phyloP scores from a whole-genome alignment of 768 basidiomycete species.

The Trametes punicea region DNA sequence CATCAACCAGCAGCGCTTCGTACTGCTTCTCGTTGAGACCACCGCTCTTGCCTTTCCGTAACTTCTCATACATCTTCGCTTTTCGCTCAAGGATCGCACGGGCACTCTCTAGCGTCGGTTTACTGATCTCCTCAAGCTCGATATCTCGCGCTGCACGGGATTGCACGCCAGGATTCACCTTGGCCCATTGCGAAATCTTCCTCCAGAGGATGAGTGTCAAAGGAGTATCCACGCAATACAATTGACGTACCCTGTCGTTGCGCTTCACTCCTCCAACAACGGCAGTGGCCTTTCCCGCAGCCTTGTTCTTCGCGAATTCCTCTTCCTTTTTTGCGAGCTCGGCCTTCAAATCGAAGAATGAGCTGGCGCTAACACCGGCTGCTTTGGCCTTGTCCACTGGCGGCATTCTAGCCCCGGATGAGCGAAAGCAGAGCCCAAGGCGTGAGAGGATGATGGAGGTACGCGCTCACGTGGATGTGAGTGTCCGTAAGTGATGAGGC shows the following conservation, averaged over 20 bases:
- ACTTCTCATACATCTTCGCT: conserved; percentile 75
- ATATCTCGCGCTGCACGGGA: conserved; percentile 62
- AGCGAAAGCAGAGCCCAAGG: background rate
- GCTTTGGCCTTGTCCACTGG: conserved; percentile 61
- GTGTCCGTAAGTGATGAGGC: conserved; percentile 3
- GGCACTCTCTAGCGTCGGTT: conserved; percentile 68
- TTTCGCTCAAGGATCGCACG: conserved; percentile 73
- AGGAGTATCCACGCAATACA: no score
- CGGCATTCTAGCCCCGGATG: conserved; percentile 24
- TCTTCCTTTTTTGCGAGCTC: conserved; percentile 51
- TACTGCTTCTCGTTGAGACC: conserved; percentile 76
- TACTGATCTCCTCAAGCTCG: conserved; percentile 66
- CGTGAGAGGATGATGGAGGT: background rate
- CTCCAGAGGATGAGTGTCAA: no score
- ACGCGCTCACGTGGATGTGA: conserved; percentile 13
- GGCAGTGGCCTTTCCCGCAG: conserved; percentile 48
- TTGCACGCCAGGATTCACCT: conserved; percentile 71
- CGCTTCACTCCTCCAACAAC: conserved; percentile 61
- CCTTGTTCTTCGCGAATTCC: conserved; percentile 64
- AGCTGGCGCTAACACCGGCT: conserved; percentile 66
- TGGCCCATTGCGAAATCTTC: conserved; percentile 52
- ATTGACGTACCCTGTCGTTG: conserved; percentile 59
- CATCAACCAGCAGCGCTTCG: conserved; percentile 71
- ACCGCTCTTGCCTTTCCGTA: conserved; percentile 73
- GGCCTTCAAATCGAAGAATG: conserved; percentile 80